Conservation (phyloP, 2,329 filamentous ascomycete genomes). For the Alternaria sp. region DNA sequence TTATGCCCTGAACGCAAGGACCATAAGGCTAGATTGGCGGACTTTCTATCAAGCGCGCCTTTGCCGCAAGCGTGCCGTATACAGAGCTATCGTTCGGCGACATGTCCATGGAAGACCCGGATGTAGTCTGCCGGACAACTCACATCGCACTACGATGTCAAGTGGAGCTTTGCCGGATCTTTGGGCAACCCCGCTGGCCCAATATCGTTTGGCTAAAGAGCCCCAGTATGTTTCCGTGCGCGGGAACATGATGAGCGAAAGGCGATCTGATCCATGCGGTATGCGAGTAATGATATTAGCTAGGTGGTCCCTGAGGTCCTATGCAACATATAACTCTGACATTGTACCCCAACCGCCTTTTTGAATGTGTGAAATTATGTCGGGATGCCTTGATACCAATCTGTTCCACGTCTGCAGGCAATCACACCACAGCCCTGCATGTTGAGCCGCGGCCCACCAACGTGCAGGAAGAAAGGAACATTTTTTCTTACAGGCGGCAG, state of each 20-base stretch:
- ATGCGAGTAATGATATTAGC: background rate
- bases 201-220: background rate
- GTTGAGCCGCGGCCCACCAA: background rate
- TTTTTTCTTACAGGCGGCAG: too few species aligned
- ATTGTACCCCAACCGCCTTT: background rate
- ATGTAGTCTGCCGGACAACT: too few species aligned
- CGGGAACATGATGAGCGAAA: slow-evolving; percentile 1
- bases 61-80: too few species aligned
- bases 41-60: too few species aligned
- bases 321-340: background rate
- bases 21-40: too few species aligned
- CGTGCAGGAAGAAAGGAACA: background rate
- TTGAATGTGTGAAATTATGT: background rate
- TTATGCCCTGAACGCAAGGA: background rate
- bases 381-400: background rate
- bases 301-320: background rate
- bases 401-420: slow-evolving; percentile 1
- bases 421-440: background rate
- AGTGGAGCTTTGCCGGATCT: background rate
- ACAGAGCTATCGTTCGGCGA: too few species aligned
- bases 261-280: background rate
- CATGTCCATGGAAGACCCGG: too few species aligned
- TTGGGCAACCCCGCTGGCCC: background rate
- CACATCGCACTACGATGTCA: too few species aligned
- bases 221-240: background rate